Conservation (phyloP, 2,329 filamentous ascomycete species). For the Botryotinia calthae region DNA sequence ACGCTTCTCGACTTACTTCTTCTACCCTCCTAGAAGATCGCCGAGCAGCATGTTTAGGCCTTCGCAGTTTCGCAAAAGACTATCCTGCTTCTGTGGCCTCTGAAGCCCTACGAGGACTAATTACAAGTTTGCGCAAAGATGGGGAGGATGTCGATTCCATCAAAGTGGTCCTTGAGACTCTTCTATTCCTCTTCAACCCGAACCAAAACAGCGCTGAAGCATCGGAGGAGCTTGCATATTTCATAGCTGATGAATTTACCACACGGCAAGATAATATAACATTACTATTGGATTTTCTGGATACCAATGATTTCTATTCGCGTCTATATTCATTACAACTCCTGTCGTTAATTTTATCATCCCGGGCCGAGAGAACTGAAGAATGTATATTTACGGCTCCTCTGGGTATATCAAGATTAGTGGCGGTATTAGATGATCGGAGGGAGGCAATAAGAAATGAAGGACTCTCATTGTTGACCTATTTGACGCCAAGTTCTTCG, state of each 20-base stretch:
- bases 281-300: constrained; percentile 82
- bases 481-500: constrained; percentile 78
- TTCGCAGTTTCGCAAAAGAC: constrained; percentile 93
- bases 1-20: constrained; percentile 73
- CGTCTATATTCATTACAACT: constrained; percentile 89
- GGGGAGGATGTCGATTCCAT: constrained; percentile 93
- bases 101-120: constrained; percentile 83
- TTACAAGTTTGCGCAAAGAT: constrained; percentile 81
- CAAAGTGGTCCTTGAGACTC: constrained; percentile 90
- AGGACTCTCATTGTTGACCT: constrained; percentile 80
- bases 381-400: constrained; percentile 91
- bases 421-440: constrained; percentile 77
- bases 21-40: constrained; percentile 93
- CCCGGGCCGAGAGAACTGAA: constrained; percentile 86
- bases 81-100: constrained; percentile 95
- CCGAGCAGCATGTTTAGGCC: constrained; percentile 84
- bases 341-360: constrained; percentile 78
- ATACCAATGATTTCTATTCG: constrained; percentile 83
- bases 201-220: constrained; percentile 78
- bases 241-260: constrained; percentile 97
- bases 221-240: constrained; percentile 91
- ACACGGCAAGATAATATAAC: constrained; percentile 97
- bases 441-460: constrained; percentile 88
- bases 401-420: constrained; percentile 81
- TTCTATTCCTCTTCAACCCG: constrained; percentile 84